Evolutionary conservation across 805 yeast genomes (phyloP).

Genomic region (Yarrowia sp.): DNA sequence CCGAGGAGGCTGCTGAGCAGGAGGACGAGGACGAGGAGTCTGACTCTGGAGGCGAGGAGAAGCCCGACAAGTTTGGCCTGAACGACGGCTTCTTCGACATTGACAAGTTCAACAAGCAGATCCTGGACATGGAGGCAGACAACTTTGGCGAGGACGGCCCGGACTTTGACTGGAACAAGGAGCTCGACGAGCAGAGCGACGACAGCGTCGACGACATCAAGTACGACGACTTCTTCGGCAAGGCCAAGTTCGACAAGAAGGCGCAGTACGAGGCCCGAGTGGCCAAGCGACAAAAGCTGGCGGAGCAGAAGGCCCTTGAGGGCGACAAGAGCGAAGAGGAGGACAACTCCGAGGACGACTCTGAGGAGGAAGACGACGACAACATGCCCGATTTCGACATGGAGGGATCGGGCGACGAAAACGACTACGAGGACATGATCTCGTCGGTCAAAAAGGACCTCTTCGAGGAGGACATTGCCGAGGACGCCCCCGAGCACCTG

Average conservation of each 20-base stretch:
- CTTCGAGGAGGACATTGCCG: slow-evolving; percentile 48
- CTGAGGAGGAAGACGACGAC: slow-evolving; percentile 30
- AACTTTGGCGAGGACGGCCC: slow-evolving; percentile 48
- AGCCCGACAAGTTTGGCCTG: slow-evolving; percentile 53
- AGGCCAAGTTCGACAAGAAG: slow-evolving; percentile 28
- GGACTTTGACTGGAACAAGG: slow-evolving; percentile 47
- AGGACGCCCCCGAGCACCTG: slow-evolving; percentile 57
- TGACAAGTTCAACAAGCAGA: slow-evolving; percentile 76
- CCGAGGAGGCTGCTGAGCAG: not conserved
- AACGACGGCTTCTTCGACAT: slow-evolving; percentile 83
- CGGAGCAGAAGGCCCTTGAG: slow-evolving; percentile 30
- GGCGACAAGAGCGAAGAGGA: slow-evolving; percentile 32
- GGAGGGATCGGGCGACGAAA: slow-evolving; percentile 34
- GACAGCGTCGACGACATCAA: slow-evolving; percentile 45
- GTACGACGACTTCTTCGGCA: slow-evolving; percentile 44
- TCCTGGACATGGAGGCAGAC: slow-evolving; percentile 58
- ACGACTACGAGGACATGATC: slow-evolving; percentile 28
- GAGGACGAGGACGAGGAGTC: slow-evolving; percentile 29
- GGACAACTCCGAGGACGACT: slow-evolving; percentile 25
- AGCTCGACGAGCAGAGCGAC: slow-evolving; percentile 44
- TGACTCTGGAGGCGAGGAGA: slow-evolving; percentile 30
- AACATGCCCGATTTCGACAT: slow-evolving; percentile 37
- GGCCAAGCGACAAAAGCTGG: not conserved
- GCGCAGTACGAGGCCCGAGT: not conserved
- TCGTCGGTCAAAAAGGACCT: slow-evolving; percentile 36